These are phyloP conservation scores for Ustilago esculenta DNA, from an alignment of 1,284 basidiomycete genomes.

Conservation along the genomic window DNA sequence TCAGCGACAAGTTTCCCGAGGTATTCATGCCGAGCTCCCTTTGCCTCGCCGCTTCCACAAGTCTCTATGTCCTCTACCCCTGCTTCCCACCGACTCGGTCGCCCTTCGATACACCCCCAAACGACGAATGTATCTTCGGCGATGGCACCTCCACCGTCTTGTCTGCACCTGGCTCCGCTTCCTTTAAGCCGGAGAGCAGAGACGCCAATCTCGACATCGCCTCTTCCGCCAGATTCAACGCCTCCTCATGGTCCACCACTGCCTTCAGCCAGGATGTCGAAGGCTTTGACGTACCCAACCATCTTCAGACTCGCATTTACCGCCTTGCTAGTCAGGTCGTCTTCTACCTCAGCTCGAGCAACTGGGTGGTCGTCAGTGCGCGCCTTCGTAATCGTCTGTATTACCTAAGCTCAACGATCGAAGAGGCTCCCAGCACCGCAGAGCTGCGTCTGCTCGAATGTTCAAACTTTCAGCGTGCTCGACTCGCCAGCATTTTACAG, in stretches of 20 bases:
- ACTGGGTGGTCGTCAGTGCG: slow-evolving; percentile 83
- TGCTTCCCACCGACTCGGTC: slow-evolving; percentile 52
- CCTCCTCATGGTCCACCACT: slow-evolving; percentile 44
- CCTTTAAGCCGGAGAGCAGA: background rate
- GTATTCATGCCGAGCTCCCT: slow-evolving; percentile 49
- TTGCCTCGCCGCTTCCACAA: slow-evolving; percentile 47
- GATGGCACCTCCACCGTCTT: slow-evolving; percentile 2
- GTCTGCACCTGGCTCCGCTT: background rate
- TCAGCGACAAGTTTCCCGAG: slow-evolving; percentile 35
- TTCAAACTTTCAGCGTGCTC: slow-evolving; percentile 67
- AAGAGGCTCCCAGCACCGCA: slow-evolving; percentile 72
- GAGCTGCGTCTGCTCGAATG: slow-evolving; percentile 77
- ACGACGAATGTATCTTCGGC: slow-evolving; percentile 6
- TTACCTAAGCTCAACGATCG: slow-evolving; percentile 71
- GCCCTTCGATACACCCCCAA: slow-evolving; percentile 40
- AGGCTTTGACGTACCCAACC: slow-evolving; percentile 34
- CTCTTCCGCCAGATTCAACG: slow-evolving; percentile 37
- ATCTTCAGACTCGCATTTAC: slow-evolving; percentile 64
- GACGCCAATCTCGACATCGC: background rate
- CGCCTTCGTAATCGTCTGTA: slow-evolving; percentile 79
- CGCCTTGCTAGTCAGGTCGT: slow-evolving; percentile 76
- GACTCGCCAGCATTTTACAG: slow-evolving; percentile 66
- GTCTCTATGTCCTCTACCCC: slow-evolving; percentile 56
- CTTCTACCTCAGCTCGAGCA: slow-evolving; percentile 87
- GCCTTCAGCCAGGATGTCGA: slow-evolving; percentile 34